Conservation (phyloP, 805 yeast genomes). For the Lachancea waltii region DNA sequence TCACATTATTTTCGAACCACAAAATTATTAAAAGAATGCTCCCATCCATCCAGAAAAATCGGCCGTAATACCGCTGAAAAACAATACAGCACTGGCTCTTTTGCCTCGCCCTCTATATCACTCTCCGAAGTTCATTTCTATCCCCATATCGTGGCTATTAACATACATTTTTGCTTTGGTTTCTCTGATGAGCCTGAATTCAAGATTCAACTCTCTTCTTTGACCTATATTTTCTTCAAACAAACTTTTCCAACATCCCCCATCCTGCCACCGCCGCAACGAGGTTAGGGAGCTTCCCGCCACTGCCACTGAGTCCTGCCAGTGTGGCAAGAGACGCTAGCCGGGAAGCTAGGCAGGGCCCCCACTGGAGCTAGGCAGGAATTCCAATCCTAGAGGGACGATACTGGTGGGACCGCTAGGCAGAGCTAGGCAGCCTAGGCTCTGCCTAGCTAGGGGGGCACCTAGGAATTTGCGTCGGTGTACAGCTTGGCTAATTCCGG, state of each 20-base stretch:
- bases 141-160: not conserved
- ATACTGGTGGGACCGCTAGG: too few species aligned
- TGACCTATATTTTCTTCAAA: constrained; percentile 2
- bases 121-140: too few species aligned
- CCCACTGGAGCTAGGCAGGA: too few species aligned
- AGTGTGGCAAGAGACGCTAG: not conserved
- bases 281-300: too few species aligned
- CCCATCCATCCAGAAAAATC: too few species aligned
- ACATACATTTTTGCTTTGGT: constrained; percentile 15
- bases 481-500: not conserved
- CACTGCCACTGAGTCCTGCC: not conserved
- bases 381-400: not conserved
- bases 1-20: too few species aligned
- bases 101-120: too few species aligned
- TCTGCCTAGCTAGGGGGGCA: not conserved
- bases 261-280: too few species aligned
- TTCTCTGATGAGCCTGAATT: constrained; percentile 8
- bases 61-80: too few species aligned
- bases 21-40: too few species aligned
- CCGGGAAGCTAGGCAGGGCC: not conserved
- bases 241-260: not conserved
- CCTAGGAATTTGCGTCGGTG: not conserved
- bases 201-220: not conserved
- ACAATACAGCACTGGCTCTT: too few species aligned
- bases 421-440: not conserved